These are phyloP conservation scores for Lentinula lateritia DNA, from an alignment of 768 basidiomycete species.

Conservation along the genomic window DNA sequence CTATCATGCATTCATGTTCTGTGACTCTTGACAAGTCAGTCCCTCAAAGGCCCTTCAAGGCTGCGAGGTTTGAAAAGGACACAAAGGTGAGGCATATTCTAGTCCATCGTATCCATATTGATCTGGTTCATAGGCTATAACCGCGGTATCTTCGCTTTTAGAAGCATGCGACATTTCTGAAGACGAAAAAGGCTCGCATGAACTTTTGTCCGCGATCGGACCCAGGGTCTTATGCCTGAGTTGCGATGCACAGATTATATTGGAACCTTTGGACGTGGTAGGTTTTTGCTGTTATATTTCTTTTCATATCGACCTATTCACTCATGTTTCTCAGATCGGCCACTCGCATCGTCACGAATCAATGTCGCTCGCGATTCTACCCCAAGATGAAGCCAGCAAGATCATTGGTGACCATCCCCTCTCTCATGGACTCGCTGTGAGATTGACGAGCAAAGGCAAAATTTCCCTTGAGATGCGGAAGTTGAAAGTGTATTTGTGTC, in stretches of 20 bases:
- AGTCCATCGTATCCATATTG: background rate
- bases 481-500: conserved; percentile 42
- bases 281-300: conserved; percentile 13
- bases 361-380: conserved; percentile 35
- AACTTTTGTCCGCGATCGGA: conserved; percentile 18
- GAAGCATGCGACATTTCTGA: conserved; percentile 14
- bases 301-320: background rate
- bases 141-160: conserved; percentile 34
- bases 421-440: conserved; percentile 15
- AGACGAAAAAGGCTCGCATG: conserved; percentile 10
- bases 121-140: conserved; percentile 36
- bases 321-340: conserved; percentile 37
- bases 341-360: conserved; percentile 61
- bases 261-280: conserved; percentile 45
- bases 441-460: conserved; percentile 12
- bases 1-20: conserved; percentile 56
- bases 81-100: conserved; percentile 36
- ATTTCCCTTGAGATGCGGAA: conserved; percentile 24
- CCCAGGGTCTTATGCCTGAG: conserved; percentile 38
- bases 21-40: conserved; percentile 21
- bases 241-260: conserved; percentile 43
- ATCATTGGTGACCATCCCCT: conserved; percentile 15
- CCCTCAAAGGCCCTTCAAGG: conserved; percentile 34
- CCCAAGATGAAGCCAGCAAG: conserved; percentile 13
- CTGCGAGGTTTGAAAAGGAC: conserved; percentile 52